A percentile compares a stretch with the other conserved stretches of the same genome.
phyloP scores from a whole-genome alignment of 2,329 filamentous ascomycete genomes.

The Aspergillus uvarum region DNA sequence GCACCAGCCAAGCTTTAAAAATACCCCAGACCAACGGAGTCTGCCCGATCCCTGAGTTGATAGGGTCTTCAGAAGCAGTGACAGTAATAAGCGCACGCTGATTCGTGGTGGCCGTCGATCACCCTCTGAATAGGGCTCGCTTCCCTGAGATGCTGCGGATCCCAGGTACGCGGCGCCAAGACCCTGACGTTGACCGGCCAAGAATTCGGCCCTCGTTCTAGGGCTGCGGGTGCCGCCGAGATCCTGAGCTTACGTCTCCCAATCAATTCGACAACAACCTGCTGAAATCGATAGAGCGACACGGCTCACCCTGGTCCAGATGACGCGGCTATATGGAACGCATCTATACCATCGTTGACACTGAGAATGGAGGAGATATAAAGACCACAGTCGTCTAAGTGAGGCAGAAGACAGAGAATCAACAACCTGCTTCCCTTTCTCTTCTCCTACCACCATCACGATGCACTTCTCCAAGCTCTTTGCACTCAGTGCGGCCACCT shows the following conservation, averaged over 20 bases:
- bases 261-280: not conserved
- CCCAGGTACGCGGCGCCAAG: conserved; percentile 18
- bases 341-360: not conserved
- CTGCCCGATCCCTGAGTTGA: conserved; percentile 2
- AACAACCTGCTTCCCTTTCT: not conserved
- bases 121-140: not conserved
- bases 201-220: not conserved
- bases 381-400: not conserved
- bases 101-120: conserved; percentile 4
- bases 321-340: conserved; percentile 8
- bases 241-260: not conserved
- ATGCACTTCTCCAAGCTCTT: conserved; percentile 34
- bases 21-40: conserved; percentile 2
- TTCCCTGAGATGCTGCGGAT: conserved; percentile 9
- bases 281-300: not conserved
- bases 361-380: not conserved
- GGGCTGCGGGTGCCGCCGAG: not conserved
- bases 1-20: conserved; percentile 4
- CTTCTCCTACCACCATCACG: not conserved
- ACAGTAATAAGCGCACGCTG: not conserved
- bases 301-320: not conserved
- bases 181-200: not conserved
- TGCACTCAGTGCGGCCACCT: conserved; percentile 30
- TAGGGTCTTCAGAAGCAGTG: not conserved
- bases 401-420: not conserved